Conservation (phyloP, 2,329 filamentous ascomycete species). For the Phaeomoniella chlamydospora region DNA sequence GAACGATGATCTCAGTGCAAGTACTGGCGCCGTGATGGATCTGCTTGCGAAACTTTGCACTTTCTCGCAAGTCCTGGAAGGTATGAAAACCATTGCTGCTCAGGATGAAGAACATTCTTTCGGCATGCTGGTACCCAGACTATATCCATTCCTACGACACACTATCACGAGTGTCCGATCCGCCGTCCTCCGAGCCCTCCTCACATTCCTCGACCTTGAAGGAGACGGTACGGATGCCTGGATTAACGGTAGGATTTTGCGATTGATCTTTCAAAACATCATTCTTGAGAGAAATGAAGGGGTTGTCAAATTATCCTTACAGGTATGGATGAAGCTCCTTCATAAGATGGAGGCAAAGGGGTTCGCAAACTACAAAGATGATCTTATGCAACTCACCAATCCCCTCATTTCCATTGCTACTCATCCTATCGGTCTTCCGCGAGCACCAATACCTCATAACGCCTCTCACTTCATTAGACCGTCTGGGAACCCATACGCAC, state of each 20-base stretch:
- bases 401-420: slow-evolving; percentile 74
- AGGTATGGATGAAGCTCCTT: slow-evolving; percentile 74
- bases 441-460: slow-evolving; percentile 88
- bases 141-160: slow-evolving; percentile 92
- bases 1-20: slow-evolving; percentile 93
- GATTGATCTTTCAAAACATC: slow-evolving; percentile 88
- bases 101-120: slow-evolving; percentile 80
- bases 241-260: slow-evolving; percentile 78
- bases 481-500: slow-evolving; percentile 69
- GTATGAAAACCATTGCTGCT: slow-evolving; percentile 82
- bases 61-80: slow-evolving; percentile 79
- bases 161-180: slow-evolving; percentile 93
- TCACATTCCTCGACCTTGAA: slow-evolving; percentile 83
- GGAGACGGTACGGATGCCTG: slow-evolving; percentile 69
- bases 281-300: slow-evolving; percentile 80
- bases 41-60: slow-evolving; percentile 88
- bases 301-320: slow-evolving; percentile 67
- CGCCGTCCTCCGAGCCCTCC: slow-evolving; percentile 79
- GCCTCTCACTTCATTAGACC: slow-evolving; percentile 79
- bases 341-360: slow-evolving; percentile 48
- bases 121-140: slow-evolving; percentile 74
- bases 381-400: slow-evolving; percentile 62
- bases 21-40: slow-evolving; percentile 97
- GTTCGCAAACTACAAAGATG: slow-evolving; percentile 47
- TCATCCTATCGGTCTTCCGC: slow-evolving; percentile 81